Percentiles rank a stretch among this genome's conserved stretches.
Conservation (phyloP, 2,329 filamentous ascomycete species). For the Cercospora zeina region DNA sequence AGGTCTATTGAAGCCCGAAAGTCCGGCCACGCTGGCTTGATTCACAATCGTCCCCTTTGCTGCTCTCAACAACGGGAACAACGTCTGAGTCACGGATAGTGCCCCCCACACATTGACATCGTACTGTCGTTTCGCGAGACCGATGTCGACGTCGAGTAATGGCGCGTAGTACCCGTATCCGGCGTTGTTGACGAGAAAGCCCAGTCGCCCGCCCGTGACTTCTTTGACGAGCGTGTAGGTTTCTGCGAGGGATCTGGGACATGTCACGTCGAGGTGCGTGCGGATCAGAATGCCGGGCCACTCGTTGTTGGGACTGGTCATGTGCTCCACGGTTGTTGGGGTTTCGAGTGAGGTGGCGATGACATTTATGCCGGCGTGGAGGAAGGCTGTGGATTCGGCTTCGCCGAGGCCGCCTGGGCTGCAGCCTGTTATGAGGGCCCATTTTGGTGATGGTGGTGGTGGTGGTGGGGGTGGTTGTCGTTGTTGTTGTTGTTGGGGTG, state of each 20-base stretch:
- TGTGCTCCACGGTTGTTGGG: slow-evolving; percentile 30
- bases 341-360: slow-evolving; percentile 45
- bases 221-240: slow-evolving; percentile 39
- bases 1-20: slow-evolving; percentile 26
- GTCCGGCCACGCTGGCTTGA: slow-evolving; percentile 40
- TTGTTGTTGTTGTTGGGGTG: neutral
- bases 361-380: slow-evolving; percentile 49
- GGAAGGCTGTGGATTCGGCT: slow-evolving; percentile 49
- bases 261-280: slow-evolving; percentile 50
- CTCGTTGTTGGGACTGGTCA: too few species aligned
- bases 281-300: slow-evolving; percentile 28
- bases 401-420: slow-evolving; percentile 50
- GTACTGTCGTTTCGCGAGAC: slow-evolving; percentile 51
- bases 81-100: slow-evolving; percentile 42
- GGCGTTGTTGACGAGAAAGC: slow-evolving; percentile 54
- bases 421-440: slow-evolving; percentile 54
- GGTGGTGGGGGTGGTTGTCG: neutral
- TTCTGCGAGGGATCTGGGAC: slow-evolving; percentile 40
- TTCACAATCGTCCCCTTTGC: slow-evolving; percentile 42
- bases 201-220: slow-evolving; percentile 42
- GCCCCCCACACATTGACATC: slow-evolving; percentile 55
- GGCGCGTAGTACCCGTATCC: slow-evolving; percentile 40
- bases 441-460: slow-evolving; percentile 28
- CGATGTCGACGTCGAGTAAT: slow-evolving; percentile 35
- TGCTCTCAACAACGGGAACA: slow-evolving; percentile 52